Evolutionary conservation across 2,329 filamentous ascomycete species (phyloP).

Genomic region (Domatiomyces globalis): DNA sequence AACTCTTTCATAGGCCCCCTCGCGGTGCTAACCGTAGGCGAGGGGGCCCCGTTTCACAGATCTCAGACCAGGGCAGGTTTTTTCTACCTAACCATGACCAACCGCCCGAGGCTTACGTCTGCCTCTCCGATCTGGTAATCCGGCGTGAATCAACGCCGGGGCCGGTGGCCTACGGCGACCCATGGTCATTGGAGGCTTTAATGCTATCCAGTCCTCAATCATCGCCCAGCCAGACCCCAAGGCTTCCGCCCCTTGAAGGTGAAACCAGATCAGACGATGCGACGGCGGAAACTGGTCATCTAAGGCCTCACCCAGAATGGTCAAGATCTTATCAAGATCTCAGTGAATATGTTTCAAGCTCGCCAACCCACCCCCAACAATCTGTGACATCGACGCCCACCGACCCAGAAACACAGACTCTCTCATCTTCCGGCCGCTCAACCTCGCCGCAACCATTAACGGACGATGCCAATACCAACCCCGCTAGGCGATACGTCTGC

Average conservation of each 20-base stretch:
- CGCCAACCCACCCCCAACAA: background rate
- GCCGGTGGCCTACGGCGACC: background rate
- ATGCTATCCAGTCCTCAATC: background rate
- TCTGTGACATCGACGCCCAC: background rate
- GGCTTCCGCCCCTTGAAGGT: background rate
- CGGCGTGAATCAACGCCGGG: background rate
- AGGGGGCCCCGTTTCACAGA: background rate
- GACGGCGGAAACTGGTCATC: background rate
- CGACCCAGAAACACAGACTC: background rate
- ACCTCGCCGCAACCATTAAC: background rate
- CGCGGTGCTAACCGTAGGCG: background rate
- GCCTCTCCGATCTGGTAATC: background rate
- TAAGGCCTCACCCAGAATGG: background rate
- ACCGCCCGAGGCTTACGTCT: background rate
- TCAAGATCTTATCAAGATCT: background rate
- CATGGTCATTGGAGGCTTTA: background rate
- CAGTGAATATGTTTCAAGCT: background rate
- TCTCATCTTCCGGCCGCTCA: background rate
- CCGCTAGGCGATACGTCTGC: background rate
- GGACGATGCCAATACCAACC: background rate
- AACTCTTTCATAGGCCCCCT: background rate
- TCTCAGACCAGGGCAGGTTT: background rate
- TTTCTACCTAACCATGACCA: background rate
- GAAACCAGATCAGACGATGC: background rate
- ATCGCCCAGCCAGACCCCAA: background rate